phyloP scores from a whole-genome alignment of 1,139 yeast genomes.

The Kluyveromyces marxianus region DNA sequence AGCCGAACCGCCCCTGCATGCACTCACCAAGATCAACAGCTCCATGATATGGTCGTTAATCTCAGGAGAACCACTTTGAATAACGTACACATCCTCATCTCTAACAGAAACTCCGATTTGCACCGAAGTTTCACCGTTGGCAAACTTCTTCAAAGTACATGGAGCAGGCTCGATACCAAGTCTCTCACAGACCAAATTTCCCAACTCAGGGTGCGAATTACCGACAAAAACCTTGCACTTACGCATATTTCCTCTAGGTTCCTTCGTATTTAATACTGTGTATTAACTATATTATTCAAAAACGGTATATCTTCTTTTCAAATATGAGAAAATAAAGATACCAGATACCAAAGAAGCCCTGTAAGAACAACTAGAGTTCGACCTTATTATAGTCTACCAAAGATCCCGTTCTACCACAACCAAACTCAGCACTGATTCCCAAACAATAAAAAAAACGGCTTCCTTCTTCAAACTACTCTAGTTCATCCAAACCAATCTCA shows the following conservation, averaged over 20 bases:
- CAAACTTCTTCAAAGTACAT: conserved; percentile 80
- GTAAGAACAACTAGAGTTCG: too few species aligned
- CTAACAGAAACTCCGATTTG: conserved; percentile 92
- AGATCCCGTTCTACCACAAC: too few species aligned
- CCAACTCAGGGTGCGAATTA: conserved; percentile 90
- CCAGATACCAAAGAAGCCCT: too few species aligned
- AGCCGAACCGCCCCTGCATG: conserved; percentile 97
- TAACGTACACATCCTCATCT: conserved; percentile 93
- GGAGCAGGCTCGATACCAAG: conserved; percentile 96
- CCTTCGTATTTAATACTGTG: too few species aligned
- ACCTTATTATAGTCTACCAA: too few species aligned
- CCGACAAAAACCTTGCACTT: conserved; percentile 97
- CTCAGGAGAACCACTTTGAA: conserved; percentile 84
- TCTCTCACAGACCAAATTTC: conserved; percentile 79
- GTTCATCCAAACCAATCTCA: too few species aligned
- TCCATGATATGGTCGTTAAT: conserved; percentile 97
- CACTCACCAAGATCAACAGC: conserved; percentile 81
- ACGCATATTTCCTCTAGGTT: conserved; percentile 49
- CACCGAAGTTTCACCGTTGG: conserved; percentile 95
- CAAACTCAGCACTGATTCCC: too few species aligned
- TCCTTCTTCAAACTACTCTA: too few species aligned
- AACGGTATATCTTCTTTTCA: too few species aligned
- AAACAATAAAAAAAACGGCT: too few species aligned
- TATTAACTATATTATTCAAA: too few species aligned
- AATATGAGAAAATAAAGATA: too few species aligned